Percentiles rank a stretch among this genome's conserved stretches.
Conservation (phyloP, 1,284 basidiomycete genomes). For the Bjerkandera adusta region DNA sequence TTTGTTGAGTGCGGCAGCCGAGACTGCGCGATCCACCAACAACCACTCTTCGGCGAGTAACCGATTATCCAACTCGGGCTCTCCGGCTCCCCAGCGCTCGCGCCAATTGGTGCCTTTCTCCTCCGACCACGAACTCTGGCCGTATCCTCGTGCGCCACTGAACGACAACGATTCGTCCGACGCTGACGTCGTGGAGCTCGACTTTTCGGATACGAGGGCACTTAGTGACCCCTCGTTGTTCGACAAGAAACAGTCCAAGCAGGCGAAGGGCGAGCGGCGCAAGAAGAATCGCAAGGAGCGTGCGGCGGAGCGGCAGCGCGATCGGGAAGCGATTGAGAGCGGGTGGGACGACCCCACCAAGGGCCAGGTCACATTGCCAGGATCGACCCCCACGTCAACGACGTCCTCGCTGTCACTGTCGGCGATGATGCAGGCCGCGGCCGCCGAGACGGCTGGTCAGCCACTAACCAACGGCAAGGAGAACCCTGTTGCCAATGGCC, state of each 20-base stretch:
- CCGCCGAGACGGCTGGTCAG: background rate
- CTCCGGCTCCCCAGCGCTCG: conserved; percentile 12
- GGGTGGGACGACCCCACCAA: conserved; percentile 53
- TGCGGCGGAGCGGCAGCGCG: conserved; percentile 39
- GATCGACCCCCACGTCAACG: background rate
- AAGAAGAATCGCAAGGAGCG: conserved; percentile 35
- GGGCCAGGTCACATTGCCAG: conserved; percentile 15
- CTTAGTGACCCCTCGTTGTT: conserved; percentile 61
- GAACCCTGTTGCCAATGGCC: conserved; percentile 7
- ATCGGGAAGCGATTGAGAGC: conserved; percentile 55
- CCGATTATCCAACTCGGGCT: conserved; percentile 15
- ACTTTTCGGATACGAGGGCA: conserved; percentile 66
- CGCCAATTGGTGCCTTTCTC: conserved; percentile 52
- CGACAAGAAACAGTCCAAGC: conserved; percentile 33
- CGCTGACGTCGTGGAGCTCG: conserved; percentile 58
- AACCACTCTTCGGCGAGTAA: conserved; percentile 9
- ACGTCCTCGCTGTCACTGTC: conserved; percentile 5
- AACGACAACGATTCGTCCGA: conserved; percentile 33
- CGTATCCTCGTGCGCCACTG: conserved; percentile 50
- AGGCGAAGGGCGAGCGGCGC: conserved; percentile 30
- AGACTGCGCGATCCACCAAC: conserved; percentile 8
- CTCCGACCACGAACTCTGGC: conserved; percentile 61
- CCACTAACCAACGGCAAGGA: conserved; percentile 10
- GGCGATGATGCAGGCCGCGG: conserved; percentile 2
- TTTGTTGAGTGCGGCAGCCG: conserved; percentile 6